phyloP scores from a whole-genome alignment of 257 asterid genomes.

The Capsicum pubescens region DNA sequence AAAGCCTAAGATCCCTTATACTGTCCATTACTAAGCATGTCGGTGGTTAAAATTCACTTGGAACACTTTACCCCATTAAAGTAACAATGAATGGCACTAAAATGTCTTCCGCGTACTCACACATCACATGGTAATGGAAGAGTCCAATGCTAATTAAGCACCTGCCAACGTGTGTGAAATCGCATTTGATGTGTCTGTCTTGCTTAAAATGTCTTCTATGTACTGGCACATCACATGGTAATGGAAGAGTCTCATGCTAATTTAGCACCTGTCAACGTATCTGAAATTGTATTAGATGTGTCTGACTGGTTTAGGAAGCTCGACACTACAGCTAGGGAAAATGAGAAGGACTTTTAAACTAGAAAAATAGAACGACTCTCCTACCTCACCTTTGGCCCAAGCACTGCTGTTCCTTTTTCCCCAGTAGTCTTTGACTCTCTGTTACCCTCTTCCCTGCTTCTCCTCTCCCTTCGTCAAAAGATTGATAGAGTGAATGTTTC shows the following conservation, averaged over 20 bases:
- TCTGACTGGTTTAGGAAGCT: slow-evolving; percentile 6
- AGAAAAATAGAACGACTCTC: neutral
- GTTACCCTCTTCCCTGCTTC: neutral
- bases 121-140: neutral
- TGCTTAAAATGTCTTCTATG: neutral
- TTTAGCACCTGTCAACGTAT: neutral
- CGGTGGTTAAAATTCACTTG: neutral
- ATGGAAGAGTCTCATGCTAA: neutral
- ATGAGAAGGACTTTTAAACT: neutral
- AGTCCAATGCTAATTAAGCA: neutral
- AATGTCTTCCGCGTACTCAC: slow-evolving; percentile 5
- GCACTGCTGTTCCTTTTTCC: neutral
- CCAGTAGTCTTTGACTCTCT: slow-evolving; percentile 8
- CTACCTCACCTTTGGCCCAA: neutral
- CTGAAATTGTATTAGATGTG: neutral
- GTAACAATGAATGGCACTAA: neutral
- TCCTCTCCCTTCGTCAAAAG: slow-evolving; percentile 8
- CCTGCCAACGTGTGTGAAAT: neutral
- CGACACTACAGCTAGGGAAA: neutral
- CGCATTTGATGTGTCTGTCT: slow-evolving; percentile 3
- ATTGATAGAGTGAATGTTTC: neutral
- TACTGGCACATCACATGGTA: neutral
- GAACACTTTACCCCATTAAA: neutral
- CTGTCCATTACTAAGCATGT: neutral
- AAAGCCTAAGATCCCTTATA: neutral